Evolutionary conservation across 129 eudicot species (phyloP).

Genomic region (Rutidosis leptorrhynchoides): DNA sequence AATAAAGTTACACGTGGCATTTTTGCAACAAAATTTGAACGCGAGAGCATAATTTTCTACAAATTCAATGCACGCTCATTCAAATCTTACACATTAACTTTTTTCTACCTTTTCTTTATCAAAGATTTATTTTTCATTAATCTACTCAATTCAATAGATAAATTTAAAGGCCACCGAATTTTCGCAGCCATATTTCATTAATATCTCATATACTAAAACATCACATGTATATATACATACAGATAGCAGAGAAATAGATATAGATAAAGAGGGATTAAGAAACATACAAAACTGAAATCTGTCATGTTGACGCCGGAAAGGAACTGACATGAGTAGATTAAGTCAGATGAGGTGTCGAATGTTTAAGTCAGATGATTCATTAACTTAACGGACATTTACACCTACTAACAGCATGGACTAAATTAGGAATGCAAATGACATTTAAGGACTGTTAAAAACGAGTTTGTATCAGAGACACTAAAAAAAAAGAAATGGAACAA

Average conservation of each 20-base stretch:
- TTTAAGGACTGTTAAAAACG: no score
- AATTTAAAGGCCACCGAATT: not conserved
- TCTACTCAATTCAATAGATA: not conserved
- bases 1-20: not conserved
- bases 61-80: not conserved
- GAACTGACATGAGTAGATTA: no score
- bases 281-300: conserved; percentile 39
- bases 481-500: no score
- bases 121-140: not conserved
- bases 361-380: no score
- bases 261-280: conserved; percentile 2
- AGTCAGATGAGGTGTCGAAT: no score
- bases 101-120: not conserved
- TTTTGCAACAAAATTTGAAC: not conserved
- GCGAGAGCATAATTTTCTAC: not conserved
- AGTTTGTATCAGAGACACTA: no score
- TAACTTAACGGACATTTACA: no score
- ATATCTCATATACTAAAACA: no score
- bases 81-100: not conserved
- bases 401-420: no score
- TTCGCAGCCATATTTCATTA: no score
- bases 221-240: not conserved
- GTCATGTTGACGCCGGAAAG: conserved; percentile 24
- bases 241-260: conserved; percentile 10
- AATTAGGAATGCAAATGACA: no score